Conservation (phyloP, 352 stramenopile species). For the Globisporangium nagaii region DNA sequence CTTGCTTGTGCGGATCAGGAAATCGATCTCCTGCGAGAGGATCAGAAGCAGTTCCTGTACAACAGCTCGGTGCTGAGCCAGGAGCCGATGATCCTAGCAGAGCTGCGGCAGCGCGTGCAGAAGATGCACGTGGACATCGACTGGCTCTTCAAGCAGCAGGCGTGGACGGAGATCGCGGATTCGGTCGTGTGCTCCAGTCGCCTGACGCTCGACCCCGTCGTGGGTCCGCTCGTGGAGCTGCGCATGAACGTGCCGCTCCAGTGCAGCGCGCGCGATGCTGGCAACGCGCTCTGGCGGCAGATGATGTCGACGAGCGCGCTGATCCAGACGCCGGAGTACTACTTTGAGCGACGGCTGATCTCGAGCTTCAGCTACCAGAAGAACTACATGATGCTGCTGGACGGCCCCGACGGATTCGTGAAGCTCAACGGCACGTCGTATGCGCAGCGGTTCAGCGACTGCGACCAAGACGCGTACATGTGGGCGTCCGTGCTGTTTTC, state of each 20-base stretch:
- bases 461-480: background rate
- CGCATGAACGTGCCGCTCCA: conserved; percentile 6
- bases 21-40: background rate
- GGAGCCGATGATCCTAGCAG: background rate
- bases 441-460: background rate
- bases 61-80: background rate
- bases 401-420: background rate
- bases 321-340: conserved; percentile 12
- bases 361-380: conserved; percentile 2
- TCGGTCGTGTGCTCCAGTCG: background rate
- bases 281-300: background rate
- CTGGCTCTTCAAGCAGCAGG: background rate
- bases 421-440: conserved; percentile 4
- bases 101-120: background rate
- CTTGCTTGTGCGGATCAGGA: background rate
- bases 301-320: background rate
- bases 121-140: background rate
- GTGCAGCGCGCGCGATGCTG: background rate
- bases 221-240: conserved; percentile 6
- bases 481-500: conserved; percentile 1
- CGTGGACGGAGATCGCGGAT: background rate
- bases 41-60: background rate
- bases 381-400: background rate
- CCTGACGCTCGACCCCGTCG: background rate
- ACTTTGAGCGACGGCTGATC: background rate